phyloP scores from a whole-genome alignment of 1,139 yeast genomes.

The Meyerozyma sp. region DNA sequence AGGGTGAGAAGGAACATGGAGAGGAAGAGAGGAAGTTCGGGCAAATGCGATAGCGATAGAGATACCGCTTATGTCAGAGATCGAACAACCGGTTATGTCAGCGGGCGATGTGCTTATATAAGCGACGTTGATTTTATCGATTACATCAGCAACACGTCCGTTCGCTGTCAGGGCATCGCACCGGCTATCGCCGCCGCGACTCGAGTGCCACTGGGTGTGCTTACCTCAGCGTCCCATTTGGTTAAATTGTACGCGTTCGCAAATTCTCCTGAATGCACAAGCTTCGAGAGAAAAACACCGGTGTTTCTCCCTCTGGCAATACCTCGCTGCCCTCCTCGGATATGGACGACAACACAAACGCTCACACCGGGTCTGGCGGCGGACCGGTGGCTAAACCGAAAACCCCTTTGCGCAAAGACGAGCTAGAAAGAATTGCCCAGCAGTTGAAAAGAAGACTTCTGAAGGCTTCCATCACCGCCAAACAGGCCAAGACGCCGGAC shows the following conservation, averaged over 20 bases:
- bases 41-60: too few species aligned
- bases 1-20: constrained; percentile 1
- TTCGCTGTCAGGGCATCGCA: too few species aligned
- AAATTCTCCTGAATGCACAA: neutral
- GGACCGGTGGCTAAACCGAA: constrained; percentile 16
- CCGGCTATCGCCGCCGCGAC: too few species aligned
- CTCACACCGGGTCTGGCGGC: neutral
- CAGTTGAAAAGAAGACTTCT: constrained; percentile 41
- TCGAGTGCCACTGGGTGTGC: too few species aligned
- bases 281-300: constrained; percentile 1
- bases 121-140: too few species aligned
- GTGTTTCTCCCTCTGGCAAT: neutral
- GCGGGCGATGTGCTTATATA: too few species aligned
- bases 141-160: too few species aligned
- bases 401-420: constrained; percentile 41
- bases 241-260: constrained; percentile 1
- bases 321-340: neutral
- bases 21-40: neutral
- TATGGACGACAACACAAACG: neutral
- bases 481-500: constrained; percentile 20
- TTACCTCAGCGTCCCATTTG: neutral
- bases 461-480: constrained; percentile 43
- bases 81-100: too few species aligned
- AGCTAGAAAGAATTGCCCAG: constrained; percentile 42
- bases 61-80: too few species aligned